These are phyloP conservation scores for Aplosporella prunicola DNA, from an alignment of 2,329 filamentous ascomycete species.

Conservation along the genomic window DNA sequence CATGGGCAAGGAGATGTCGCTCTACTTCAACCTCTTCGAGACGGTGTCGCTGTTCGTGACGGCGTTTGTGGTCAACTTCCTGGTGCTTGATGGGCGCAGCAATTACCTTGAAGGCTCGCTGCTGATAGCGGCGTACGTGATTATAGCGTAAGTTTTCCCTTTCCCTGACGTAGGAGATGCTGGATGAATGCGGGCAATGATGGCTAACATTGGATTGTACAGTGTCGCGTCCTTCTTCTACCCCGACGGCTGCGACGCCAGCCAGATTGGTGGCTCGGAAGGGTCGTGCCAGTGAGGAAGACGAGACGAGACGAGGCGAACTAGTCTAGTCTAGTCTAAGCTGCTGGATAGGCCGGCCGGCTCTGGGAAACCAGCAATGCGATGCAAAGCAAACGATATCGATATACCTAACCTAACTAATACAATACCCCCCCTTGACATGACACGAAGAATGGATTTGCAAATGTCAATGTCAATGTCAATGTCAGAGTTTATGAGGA, in stretches of 20 bases:
- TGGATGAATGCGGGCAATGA: background rate
- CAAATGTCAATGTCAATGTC: too few relatives aligned
- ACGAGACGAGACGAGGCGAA: too few relatives aligned
- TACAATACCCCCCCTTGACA: too few relatives aligned
- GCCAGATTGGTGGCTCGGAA: conserved; percentile 36
- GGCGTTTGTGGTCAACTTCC: conserved; percentile 75
- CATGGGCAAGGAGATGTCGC: conserved; percentile 59
- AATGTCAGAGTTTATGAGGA: too few relatives aligned
- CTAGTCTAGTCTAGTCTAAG: too few relatives aligned
- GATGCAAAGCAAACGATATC: too few relatives aligned
- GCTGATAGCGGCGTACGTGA: conserved; percentile 67
- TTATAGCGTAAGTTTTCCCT: conserved; percentile 50
- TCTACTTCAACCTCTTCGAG: conserved; percentile 54
- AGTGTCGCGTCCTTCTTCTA: conserved; percentile 41
- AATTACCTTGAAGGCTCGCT: conserved; percentile 74
- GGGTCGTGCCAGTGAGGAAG: conserved; percentile 14
- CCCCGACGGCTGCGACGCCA: conserved; percentile 31
- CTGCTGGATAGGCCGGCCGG: too few relatives aligned
- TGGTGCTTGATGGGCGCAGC: conserved; percentile 73
- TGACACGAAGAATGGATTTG: too few relatives aligned
- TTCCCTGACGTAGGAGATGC: too few relatives aligned
- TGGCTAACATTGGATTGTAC: conserved; percentile 2
- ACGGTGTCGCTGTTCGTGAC: conserved; percentile 70
- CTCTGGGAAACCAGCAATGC: too few relatives aligned
- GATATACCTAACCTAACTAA: too few relatives aligned